Evolutionary conservation across 495 filamentous ascomycete species (phyloP).

Genomic region (Aspergillus bridgeri): DNA sequence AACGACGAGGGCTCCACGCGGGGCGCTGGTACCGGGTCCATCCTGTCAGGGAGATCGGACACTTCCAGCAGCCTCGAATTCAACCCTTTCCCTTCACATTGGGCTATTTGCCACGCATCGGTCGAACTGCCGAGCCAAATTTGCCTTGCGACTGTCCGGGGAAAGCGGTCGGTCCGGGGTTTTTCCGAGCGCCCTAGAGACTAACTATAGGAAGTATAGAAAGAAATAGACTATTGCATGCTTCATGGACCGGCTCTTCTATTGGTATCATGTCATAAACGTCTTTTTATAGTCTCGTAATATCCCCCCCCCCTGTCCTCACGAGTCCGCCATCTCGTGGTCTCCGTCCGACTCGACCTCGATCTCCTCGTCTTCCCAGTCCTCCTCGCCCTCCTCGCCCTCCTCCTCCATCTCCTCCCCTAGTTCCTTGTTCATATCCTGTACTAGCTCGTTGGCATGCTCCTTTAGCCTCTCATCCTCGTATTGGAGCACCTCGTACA

Average conservation of each 20-base stretch:
- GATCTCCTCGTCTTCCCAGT: constrained; percentile 35
- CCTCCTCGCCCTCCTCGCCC: constrained; percentile 46
- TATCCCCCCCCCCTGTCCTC: constrained; percentile 25
- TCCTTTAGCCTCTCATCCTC: constrained; percentile 52
- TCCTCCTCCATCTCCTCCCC: constrained; percentile 53
- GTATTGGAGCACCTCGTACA: constrained; percentile 46
- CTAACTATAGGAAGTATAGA: too few relatives aligned
- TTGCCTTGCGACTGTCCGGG: constrained; percentile 26
- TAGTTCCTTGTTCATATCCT: constrained; percentile 53
- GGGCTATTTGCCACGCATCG: constrained; percentile 26
- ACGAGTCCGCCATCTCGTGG: constrained; percentile 49
- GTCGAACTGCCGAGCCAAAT: constrained; percentile 24
- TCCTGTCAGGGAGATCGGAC: constrained; percentile 31
- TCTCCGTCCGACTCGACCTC: constrained; percentile 45
- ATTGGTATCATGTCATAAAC: constrained; percentile 35
- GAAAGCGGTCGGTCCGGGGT: constrained; percentile 28
- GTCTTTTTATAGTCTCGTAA: constrained; percentile 10
- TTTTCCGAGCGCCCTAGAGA: constrained; percentile 36
- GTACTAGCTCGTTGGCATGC: constrained; percentile 55
- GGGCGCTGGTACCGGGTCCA: constrained; percentile 44
- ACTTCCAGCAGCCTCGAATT: constrained; percentile 33
- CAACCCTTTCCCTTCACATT: constrained; percentile 32
- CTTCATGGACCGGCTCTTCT: constrained; percentile 8
- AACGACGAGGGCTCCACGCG: constrained; percentile 40
- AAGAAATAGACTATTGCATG: too few relatives aligned